These are phyloP conservation scores for Crinitomyces ghanaensis DNA, from an alignment of 805 yeast genomes.

Conservation along the genomic window DNA sequence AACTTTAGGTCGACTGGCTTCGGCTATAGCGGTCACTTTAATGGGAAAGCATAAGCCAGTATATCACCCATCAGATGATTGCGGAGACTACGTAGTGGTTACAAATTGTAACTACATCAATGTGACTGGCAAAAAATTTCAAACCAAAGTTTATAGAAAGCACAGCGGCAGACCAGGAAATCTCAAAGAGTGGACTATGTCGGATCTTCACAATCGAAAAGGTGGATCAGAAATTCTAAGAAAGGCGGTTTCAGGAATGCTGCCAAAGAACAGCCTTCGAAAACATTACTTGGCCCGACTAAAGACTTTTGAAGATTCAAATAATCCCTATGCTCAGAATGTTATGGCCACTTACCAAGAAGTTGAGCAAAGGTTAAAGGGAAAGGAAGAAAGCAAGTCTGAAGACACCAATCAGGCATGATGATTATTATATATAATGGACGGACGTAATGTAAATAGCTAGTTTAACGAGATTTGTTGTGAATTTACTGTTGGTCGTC, in stretches of 20 bases:
- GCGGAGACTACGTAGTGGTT: slow-evolving; percentile 95
- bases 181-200: slow-evolving; percentile 73
- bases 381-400: too few relatives aligned
- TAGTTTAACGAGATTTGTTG: too few relatives aligned
- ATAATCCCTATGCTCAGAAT: slow-evolving; percentile 77
- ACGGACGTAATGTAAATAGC: too few relatives aligned
- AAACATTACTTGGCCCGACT: slow-evolving; percentile 69
- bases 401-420: too few relatives aligned
- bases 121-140: slow-evolving; percentile 75
- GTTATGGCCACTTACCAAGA: slow-evolving; percentile 80
- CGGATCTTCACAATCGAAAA: slow-evolving; percentile 56
- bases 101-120: slow-evolving; percentile 77
- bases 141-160: slow-evolving; percentile 74
- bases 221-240: slow-evolving; percentile 81
- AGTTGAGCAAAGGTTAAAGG: slow-evolving; percentile 11
- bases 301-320: slow-evolving; percentile 78
- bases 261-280: slow-evolving; percentile 83
- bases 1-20: slow-evolving; percentile 85
- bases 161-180: slow-evolving; percentile 89
- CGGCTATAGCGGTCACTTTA: slow-evolving; percentile 73
- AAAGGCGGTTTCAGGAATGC: slow-evolving; percentile 91
- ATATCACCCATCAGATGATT: slow-evolving; percentile 57
- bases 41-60: slow-evolving; percentile 98
- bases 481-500: too few relatives aligned
- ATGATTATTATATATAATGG: neutral